These are phyloP conservation scores for Cytospora leucostoma DNA, from an alignment of 2,329 filamentous ascomycete genomes.

Conservation along the genomic window DNA sequence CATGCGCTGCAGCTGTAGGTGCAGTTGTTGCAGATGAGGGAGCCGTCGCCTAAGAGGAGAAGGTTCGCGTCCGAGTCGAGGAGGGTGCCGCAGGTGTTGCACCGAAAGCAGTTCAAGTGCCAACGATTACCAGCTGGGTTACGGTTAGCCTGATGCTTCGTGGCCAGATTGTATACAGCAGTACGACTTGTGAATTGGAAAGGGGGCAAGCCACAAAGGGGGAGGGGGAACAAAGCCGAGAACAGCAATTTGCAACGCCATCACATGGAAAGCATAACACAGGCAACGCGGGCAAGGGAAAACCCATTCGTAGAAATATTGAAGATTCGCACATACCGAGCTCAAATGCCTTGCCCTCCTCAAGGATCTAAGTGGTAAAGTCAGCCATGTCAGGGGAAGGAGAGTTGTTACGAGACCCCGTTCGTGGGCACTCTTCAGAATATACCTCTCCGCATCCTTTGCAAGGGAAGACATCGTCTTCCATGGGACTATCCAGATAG, in stretches of 20 bases:
- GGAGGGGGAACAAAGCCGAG: neutral
- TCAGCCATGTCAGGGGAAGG: slow-evolving; percentile 24
- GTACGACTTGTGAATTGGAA: slow-evolving; percentile 26
- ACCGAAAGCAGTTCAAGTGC: slow-evolving; percentile 99
- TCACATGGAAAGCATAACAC: neutral
- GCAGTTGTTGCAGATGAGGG: slow-evolving; percentile 98
- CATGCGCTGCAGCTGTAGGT: slow-evolving; percentile 98
- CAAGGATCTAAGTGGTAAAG: slow-evolving; percentile 69
- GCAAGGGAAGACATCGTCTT: slow-evolving; percentile 86
- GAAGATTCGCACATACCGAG: slow-evolving; percentile 64
- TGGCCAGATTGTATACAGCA: slow-evolving; percentile 27
- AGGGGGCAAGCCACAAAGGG: slow-evolving; percentile 1
- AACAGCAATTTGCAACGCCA: neutral
- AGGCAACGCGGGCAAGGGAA: neutral
- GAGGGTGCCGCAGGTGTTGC: slow-evolving; percentile 90
- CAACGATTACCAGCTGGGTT: slow-evolving; percentile 84
- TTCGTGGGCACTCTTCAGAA: neutral
- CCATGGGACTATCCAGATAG: slow-evolving; percentile 66
- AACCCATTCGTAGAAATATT: slow-evolving; percentile 5
- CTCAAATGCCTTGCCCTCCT: slow-evolving; percentile 98
- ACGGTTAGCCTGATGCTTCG: slow-evolving; percentile 30
- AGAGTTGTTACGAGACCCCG: slow-evolving; percentile 34
- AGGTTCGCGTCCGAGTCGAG: slow-evolving; percentile 98
- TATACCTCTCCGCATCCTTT: slow-evolving; percentile 89
- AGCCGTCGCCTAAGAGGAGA: slow-evolving; percentile 93